These are phyloP conservation scores for Sesbania bispinosa DNA, from an alignment of 306 rosid genomes.

Conservation along the genomic window DNA sequence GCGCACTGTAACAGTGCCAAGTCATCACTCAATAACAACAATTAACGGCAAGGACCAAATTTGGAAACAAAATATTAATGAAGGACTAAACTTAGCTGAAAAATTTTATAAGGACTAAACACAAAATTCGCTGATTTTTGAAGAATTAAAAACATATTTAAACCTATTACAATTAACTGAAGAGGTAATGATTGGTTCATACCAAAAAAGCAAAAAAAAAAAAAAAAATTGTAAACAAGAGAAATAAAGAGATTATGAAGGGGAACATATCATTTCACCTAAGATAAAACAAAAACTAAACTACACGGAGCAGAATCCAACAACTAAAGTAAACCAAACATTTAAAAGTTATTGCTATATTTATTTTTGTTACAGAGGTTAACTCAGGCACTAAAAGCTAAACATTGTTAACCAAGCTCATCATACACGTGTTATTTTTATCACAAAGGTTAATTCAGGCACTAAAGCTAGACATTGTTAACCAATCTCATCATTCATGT, in stretches of 20 bases:
- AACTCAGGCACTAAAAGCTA: neutral
- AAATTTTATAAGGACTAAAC: too few relatives aligned
- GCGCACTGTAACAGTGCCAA: too few relatives aligned
- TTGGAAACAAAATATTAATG: too few relatives aligned
- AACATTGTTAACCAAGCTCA: neutral
- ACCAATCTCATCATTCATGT: neutral
- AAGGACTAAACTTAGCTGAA: too few relatives aligned
- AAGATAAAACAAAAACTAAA: too few relatives aligned
- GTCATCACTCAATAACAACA: too few relatives aligned
- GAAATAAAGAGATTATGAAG: neutral
- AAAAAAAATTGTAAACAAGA: too few relatives aligned
- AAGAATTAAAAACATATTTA: too few relatives aligned
- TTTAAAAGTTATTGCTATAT: neutral
- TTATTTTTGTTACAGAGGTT: conserved; percentile 16
- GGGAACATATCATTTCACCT: neutral
- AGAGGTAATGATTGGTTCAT: neutral
- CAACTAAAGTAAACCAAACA: neutral
- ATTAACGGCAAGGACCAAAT: too few relatives aligned
- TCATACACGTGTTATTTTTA: conserved; percentile 1
- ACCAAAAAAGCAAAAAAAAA: neutral
- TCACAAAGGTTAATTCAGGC: conserved; percentile 10
- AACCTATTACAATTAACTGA: too few relatives aligned
- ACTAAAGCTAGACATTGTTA: neutral
- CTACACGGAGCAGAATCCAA: neutral
- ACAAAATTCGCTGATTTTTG: too few relatives aligned